Percentiles rank a stretch among this genome's conserved stretches.
Conservation (phyloP, 495 filamentous ascomycete species). For the Bathelium albidoporum region DNA sequence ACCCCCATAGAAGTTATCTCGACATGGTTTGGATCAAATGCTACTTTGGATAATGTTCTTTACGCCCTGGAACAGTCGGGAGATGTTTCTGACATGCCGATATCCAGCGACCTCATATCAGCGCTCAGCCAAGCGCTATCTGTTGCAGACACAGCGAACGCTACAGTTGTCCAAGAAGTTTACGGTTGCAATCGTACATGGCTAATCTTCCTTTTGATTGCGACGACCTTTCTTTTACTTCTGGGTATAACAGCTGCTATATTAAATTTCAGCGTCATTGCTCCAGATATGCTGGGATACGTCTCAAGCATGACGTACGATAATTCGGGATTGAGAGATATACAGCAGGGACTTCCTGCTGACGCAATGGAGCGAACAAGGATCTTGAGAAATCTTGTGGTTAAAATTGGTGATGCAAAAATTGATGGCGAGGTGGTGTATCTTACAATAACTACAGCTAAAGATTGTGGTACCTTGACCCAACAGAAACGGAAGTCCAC, state of each 20-base stretch:
- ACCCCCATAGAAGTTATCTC: constrained; percentile 10
- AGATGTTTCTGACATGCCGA: not conserved
- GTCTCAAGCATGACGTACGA: constrained; percentile 24
- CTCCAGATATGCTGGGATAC: constrained; percentile 20
- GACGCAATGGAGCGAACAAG: constrained; percentile 20
- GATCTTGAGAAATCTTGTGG: constrained; percentile 13
- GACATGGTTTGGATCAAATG: constrained; percentile 8
- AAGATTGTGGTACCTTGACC: not conserved
- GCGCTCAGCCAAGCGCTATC: constrained; percentile 5
- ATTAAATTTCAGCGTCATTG: constrained; percentile 12
- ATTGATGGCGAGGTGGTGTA: constrained; percentile 16
- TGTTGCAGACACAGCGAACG: constrained; percentile 17
- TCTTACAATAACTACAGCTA: constrained; percentile 11
- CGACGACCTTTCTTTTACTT: constrained; percentile 13
- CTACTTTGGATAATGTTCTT: not conserved
- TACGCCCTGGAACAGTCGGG: constrained; percentile 7
- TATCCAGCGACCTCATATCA: not conserved
- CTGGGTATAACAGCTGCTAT: constrained; percentile 9
- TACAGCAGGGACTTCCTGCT: constrained; percentile 13
- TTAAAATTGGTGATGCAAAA: constrained; percentile 19
- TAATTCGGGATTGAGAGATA: constrained; percentile 15
- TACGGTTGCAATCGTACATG: constrained; percentile 17
- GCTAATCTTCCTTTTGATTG: constrained; percentile 14
- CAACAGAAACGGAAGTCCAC: not conserved
- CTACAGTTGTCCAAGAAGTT: constrained; percentile 9